These are phyloP conservation scores for Takashimella tepidaria DNA, from an alignment of 1,284 basidiomycete species.

Conservation along the genomic window DNA sequence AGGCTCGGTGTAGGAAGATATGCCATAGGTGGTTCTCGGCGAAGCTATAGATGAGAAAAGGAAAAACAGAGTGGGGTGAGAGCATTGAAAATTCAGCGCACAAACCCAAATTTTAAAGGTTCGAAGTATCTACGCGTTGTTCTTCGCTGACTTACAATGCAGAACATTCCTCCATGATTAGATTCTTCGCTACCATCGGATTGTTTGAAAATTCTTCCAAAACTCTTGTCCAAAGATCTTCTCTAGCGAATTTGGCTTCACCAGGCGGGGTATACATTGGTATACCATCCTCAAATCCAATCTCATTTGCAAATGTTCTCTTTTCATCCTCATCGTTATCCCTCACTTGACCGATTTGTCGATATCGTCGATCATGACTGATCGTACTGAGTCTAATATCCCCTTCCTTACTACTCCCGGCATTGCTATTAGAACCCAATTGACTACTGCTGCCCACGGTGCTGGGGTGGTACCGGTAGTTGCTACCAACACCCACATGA, in stretches of 20 bases:
- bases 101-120: neutral
- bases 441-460: neutral
- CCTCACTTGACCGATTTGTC: neutral
- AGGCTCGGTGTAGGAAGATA: constrained; percentile 21
- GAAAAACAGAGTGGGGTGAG: neutral
- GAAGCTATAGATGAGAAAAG: constrained; percentile 9
- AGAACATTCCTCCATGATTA: neutral
- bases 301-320: neutral
- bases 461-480: neutral
- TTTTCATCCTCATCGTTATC: no score
- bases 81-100: neutral
- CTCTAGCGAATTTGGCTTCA: neutral
- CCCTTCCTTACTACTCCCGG: neutral
- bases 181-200: neutral
- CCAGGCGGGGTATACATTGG: neutral
- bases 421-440: neutral
- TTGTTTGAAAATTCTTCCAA: neutral
- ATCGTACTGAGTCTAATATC: neutral
- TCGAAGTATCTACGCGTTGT: no score
- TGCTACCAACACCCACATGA: neutral
- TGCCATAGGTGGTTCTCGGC: constrained; percentile 20
- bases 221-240: neutral
- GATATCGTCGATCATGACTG: neutral
- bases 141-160: neutral
- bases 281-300: neutral